Evolutionary conservation across 2,329 filamentous ascomycete species (phyloP), one percentile per base, ranked within the genome.

Genomic region (Neonectria magnoliae): DNA sequence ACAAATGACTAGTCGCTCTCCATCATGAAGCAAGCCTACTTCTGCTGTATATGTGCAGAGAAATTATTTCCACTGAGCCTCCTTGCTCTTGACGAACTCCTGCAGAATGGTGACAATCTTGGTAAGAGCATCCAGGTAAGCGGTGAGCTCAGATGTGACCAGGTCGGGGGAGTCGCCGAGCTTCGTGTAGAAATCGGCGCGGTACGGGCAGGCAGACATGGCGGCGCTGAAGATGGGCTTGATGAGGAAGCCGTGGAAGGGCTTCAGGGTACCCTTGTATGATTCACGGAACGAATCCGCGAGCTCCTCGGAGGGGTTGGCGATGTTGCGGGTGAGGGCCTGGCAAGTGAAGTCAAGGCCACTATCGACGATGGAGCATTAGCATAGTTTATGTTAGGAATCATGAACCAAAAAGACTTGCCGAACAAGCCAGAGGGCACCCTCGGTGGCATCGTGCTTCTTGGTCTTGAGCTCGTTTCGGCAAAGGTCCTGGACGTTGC

Each of bases 261-360:
- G 92, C 84, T 97, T 97, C 75, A 99, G 91, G 54, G 95, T 98
- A 74, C 84, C 85, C 77, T 87, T 88, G 83, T 99, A 99, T 72
- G 94, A 93, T 61, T 84, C 82, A 75, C 92, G 90, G 91, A 99
- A 99, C 52, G 94, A 97, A 71, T 88, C 86, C 65, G 92, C 86
- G 67, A 99, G 91, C 82, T 98, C 94, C 77, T 93, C 88, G 70
- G 78, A 72, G 58, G 87, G 76, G 76, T 91, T 89, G 75, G 85
- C 81, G 69, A 94, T 75, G 83, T 97, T 97, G 78, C 90, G 86
- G 76, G 89, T 88, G 68, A 99, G 90, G 65, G 92, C 92, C 79
- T 93, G 90, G 76, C 90, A 89, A 70, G 95, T 98, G 84, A 99
- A 99, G 77, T 98, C 93, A 76, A 98, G 92, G 65, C 92, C 96